Evolutionary conservation across 148 eudicot species (phyloP).

Genomic region (Polygonum aviculare): DNA sequence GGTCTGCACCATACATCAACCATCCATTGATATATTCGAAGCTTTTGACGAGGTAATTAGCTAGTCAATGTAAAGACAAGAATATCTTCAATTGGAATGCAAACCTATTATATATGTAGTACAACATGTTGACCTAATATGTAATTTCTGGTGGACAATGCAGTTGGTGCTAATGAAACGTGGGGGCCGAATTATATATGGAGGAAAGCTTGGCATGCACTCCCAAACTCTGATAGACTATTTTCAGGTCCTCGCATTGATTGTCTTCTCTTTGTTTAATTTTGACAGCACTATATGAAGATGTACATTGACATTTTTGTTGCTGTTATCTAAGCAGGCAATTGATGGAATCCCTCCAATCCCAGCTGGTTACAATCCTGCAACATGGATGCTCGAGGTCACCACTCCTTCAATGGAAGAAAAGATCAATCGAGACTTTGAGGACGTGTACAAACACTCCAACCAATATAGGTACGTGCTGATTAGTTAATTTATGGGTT

Average conservation of each 20-base stretch:
- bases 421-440: slow-evolving; percentile 59
- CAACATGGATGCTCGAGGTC: slow-evolving; percentile 97
- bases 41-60: slow-evolving; percentile 82
- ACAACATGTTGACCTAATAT: not conserved
- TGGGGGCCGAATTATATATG: slow-evolving; percentile 84
- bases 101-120: not conserved
- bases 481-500: not conserved
- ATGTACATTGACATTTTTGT: too few species aligned
- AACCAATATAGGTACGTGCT: slow-evolving; percentile 64
- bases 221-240: slow-evolving; percentile 59
- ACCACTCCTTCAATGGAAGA: slow-evolving; percentile 70
- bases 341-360: slow-evolving; percentile 62
- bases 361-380: slow-evolving; percentile 70
- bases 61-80: not conserved
- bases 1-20: slow-evolving; percentile 96
- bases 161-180: slow-evolving; percentile 89
- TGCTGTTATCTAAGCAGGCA: slow-evolving; percentile 25
- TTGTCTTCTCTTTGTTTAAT: not conserved
- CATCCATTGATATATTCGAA: slow-evolving; percentile 90
- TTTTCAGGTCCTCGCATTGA: slow-evolving; percentile 46
- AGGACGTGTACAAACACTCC: slow-evolving; percentile 51
- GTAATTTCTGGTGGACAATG: slow-evolving; percentile 11
- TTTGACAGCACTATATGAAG: not conserved
- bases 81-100: not conserved
- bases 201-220: slow-evolving; percentile 73